Evolutionary conservation across 768 basidiomycete genomes (phyloP).

Genomic region (Crucibulum laeve): DNA sequence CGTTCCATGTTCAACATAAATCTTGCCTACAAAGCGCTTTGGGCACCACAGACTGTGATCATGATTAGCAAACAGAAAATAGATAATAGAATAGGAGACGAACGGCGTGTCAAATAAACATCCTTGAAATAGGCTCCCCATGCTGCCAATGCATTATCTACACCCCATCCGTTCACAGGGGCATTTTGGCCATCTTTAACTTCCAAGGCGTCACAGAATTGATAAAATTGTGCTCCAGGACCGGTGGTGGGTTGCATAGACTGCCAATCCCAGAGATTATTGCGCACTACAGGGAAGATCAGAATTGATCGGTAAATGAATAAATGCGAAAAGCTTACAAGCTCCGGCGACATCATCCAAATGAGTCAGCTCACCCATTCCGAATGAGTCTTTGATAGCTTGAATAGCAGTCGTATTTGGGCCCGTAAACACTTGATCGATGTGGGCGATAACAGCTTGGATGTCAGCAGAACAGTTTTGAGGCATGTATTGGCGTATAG

Average conservation of each 20-base stretch:
- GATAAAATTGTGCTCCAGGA: conserved; percentile 41
- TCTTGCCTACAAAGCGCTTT: conserved; percentile 40
- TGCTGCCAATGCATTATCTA: conserved; percentile 52
- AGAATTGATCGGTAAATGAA: conserved; percentile 20
- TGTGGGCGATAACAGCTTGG: conserved; percentile 53
- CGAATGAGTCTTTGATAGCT: conserved; percentile 52
- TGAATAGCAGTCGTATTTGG: conserved; percentile 44
- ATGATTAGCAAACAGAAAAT: background rate
- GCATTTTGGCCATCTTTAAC: conserved; percentile 53
- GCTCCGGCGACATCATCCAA: conserved; percentile 66
- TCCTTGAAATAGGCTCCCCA: conserved; percentile 59
- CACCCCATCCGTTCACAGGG: conserved; percentile 52
- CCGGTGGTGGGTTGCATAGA: conserved; percentile 47
- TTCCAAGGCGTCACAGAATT: conserved; percentile 67
- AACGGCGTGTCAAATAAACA: conserved; percentile 40
- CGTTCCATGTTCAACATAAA: background rate
- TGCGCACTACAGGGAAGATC: conserved; percentile 45
- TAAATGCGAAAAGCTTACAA: conserved; percentile 30
- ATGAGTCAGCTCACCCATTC: conserved; percentile 52
- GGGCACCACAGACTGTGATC: conserved; percentile 45
- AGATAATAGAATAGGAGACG: conserved; percentile 15
- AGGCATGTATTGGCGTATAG: conserved; percentile 64
- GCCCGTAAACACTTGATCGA: conserved; percentile 50
- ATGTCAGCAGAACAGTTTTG: conserved; percentile 72
- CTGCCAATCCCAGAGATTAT: conserved; percentile 71